Conservation (phyloP, 768 basidiomycete genomes). For the Leucogyrophana mollusca region DNA sequence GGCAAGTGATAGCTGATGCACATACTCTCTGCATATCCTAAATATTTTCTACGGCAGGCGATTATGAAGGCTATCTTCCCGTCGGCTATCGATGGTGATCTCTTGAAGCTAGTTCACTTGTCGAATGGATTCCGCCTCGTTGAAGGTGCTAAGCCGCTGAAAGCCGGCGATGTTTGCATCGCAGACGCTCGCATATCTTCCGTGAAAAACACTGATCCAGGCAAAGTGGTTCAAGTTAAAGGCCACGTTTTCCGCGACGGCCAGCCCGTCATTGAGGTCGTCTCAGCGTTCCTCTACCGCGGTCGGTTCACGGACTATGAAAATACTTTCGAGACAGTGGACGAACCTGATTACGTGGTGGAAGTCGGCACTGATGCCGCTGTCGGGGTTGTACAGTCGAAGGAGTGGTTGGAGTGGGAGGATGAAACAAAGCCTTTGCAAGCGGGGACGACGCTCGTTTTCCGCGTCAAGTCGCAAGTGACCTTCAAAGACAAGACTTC, state of each 20-base stretch:
- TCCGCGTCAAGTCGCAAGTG: conserved; percentile 85
- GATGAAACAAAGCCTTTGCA: conserved; percentile 75
- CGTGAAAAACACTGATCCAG: conserved; percentile 85
- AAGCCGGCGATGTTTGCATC: conserved; percentile 86
- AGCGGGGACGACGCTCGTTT: conserved; percentile 81
- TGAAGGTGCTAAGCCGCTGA: conserved; percentile 70
- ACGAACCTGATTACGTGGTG: conserved; percentile 88
- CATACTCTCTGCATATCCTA: not conserved
- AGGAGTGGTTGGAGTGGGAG: conserved; percentile 98
- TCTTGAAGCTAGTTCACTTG: conserved; percentile 94
- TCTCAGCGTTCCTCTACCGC: conserved; percentile 95
- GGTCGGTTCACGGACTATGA: conserved; percentile 91
- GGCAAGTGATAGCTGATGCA: conserved; percentile 46
- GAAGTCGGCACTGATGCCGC: conserved; percentile 71
- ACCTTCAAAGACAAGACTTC: conserved; percentile 90
- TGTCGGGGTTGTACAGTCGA: conserved; percentile 89
- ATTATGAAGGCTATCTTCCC: conserved; percentile 99
- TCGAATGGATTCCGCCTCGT: conserved; percentile 95
- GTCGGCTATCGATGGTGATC: conserved; percentile 83
- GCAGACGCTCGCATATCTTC: conserved; percentile 88
- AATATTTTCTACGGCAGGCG: conserved; percentile 53
- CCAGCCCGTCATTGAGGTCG: conserved; percentile 86
- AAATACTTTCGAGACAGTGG: conserved; percentile 92
- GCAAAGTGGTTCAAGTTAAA: conserved; percentile 91
- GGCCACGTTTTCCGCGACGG: conserved; percentile 77